Conservation (phyloP, 2,329 filamentous ascomycete species). For the Sporothrix pallida region DNA sequence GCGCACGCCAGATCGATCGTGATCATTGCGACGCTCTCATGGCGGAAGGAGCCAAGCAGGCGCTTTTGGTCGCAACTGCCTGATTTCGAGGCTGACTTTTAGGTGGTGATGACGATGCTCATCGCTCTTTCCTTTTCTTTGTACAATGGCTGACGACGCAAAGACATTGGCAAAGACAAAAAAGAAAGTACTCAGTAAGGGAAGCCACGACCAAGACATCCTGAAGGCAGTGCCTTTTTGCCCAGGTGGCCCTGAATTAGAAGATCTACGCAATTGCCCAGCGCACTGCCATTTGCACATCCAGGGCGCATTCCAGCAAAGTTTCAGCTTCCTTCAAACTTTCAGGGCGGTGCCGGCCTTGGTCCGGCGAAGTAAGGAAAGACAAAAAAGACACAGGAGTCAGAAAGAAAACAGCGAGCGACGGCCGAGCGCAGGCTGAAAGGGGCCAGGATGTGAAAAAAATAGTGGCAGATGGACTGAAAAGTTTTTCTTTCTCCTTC, state of each 20-base stretch:
- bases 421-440: slow-evolving; percentile 4
- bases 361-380: not conserved
- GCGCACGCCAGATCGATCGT: slow-evolving; percentile 6
- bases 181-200: not conserved
- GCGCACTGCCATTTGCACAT: slow-evolving; percentile 17
- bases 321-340: no score
- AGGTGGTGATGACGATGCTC: not conserved
- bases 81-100: not conserved
- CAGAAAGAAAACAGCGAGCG: not conserved
- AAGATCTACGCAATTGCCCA: slow-evolving; percentile 8
- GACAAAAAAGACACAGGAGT: not conserved
- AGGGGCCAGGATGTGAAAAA: not conserved
- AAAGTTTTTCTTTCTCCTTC: slow-evolving; percentile 20
- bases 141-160: not conserved
- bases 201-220: not conserved
- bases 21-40: not conserved
- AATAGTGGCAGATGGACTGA: slow-evolving; percentile 11
- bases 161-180: not conserved
- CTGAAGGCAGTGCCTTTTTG: not conserved
- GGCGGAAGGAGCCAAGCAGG: slow-evolving; percentile 14
- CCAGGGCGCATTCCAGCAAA: slow-evolving; percentile 12
- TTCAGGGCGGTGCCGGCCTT: slow-evolving; percentile 28
- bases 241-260: not conserved
- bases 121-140: slow-evolving; percentile 12
- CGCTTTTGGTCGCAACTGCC: not conserved